Evolutionary conservation across 805 yeast species (phyloP).

Genomic region (Candida pseudofarinosa): DNA sequence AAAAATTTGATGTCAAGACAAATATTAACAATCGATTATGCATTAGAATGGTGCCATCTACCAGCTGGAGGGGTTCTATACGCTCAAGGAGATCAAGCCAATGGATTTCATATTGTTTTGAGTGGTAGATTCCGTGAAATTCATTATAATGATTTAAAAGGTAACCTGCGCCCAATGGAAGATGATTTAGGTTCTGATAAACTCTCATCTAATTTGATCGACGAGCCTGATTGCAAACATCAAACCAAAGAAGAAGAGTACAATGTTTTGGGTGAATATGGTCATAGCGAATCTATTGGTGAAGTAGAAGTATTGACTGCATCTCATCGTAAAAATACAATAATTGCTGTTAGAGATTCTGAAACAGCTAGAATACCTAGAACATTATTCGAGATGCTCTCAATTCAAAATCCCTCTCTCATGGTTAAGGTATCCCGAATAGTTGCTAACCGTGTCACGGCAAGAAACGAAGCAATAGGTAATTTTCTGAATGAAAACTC

Average conservation of each 20-base stretch:
- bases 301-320: slow-evolving; percentile 92
- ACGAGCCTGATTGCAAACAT: slow-evolving; percentile 12
- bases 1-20: slow-evolving; percentile 64
- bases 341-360: slow-evolving; percentile 87
- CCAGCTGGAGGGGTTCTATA: slow-evolving; percentile 82
- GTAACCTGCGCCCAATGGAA: slow-evolving; percentile 10
- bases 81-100: slow-evolving; percentile 80
- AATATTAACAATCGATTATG: slow-evolving; percentile 76
- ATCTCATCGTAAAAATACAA: slow-evolving; percentile 59
- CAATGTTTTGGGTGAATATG: slow-evolving; percentile 66
- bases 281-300: slow-evolving; percentile 93
- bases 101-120: slow-evolving; percentile 83
- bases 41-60: slow-evolving; percentile 90
- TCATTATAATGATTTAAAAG: slow-evolving; percentile 21
- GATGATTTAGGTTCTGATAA: slow-evolving; percentile 7
- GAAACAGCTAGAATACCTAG: slow-evolving; percentile 93
- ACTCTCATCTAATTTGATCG: slow-evolving; percentile 15
- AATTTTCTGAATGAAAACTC: slow-evolving; percentile 10
- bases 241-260: slow-evolving; percentile 16
- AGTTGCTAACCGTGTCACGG: slow-evolving; percentile 59
- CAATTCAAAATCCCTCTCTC: slow-evolving; percentile 80
- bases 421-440: slow-evolving; percentile 86
- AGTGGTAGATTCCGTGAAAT: slow-evolving; percentile 83
- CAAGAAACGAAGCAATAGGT: slow-evolving; percentile 9
- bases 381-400: slow-evolving; percentile 78